Evolutionary conservation across 371 early-diverging fungal species (phyloP).

Genomic region (Dipsacomyces acuminosporus): DNA sequence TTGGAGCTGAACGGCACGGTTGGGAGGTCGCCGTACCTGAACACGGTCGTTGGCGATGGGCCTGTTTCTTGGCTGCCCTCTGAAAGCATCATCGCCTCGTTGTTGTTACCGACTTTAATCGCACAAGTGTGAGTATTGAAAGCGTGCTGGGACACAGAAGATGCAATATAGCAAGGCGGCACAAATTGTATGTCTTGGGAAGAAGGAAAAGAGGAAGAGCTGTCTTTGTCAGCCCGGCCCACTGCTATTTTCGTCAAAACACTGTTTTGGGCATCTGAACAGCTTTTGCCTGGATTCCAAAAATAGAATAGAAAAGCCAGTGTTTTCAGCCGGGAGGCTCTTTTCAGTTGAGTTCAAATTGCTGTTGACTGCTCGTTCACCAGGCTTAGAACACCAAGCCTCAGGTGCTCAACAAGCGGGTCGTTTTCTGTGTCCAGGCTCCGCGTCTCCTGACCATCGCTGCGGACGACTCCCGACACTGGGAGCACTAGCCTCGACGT

Average conservation of each 20-base stretch:
- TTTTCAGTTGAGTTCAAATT: conserved; percentile 2
- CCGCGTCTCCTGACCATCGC: background rate
- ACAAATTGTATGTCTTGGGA: no score
- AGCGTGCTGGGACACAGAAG: no score
- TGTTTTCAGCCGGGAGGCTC: no score
- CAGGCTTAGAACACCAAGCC: conserved; percentile 10
- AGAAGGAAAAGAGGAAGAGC: no score
- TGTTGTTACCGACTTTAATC: background rate
- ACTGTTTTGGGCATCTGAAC: no score
- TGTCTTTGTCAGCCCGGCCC: no score
- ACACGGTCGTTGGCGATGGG: conserved; percentile 1
- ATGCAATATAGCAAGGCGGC: no score
- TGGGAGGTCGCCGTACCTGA: conserved; percentile 8
- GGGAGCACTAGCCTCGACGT: conserved; percentile 47
- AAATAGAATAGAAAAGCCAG: no score
- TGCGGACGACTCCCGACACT: conserved; percentile 11
- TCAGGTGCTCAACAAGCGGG: conserved; percentile 20
- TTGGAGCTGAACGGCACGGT: conserved; percentile 24
- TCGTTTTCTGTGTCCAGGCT: background rate
- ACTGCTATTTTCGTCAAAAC: no score
- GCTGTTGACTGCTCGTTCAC: conserved; percentile 18
- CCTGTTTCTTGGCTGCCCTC: background rate
- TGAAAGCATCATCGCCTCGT: background rate
- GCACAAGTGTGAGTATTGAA: no score
- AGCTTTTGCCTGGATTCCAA: no score